Evolutionary conservation across 352 stramenopile species (phyloP).

Genomic region (Globisporangium cystogenes): DNA sequence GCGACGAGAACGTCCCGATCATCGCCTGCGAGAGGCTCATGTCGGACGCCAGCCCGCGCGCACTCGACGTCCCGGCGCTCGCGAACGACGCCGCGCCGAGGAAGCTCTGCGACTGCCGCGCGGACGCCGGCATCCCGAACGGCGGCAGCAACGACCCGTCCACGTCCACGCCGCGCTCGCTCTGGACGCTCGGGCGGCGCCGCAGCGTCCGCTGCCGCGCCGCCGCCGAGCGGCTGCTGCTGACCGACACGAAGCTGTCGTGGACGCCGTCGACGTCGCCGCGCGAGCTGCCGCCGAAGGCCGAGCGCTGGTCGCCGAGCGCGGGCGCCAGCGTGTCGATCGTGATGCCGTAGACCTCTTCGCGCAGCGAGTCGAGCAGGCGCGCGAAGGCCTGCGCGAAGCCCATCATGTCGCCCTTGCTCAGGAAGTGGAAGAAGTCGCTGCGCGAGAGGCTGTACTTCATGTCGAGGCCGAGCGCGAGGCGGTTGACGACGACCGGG

Average conservation of each 20-base stretch:
- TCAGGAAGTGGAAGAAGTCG: constrained; percentile 81
- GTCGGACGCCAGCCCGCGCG: constrained; percentile 39
- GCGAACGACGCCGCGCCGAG: constrained; percentile 18
- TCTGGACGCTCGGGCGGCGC: constrained; percentile 17
- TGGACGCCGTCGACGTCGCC: constrained; percentile 28
- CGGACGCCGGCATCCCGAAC: constrained; percentile 29
- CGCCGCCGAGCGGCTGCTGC: constrained; percentile 9
- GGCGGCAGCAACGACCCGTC: constrained; percentile 11
- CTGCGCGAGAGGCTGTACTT: constrained; percentile 78
- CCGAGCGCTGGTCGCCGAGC: constrained; percentile 21
- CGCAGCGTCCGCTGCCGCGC: neutral
- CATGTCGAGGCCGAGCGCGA: constrained; percentile 64
- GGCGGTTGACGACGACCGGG: constrained; percentile 58
- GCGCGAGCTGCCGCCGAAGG: constrained; percentile 13
- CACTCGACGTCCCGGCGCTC: constrained; percentile 6
- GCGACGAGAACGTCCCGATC: constrained; percentile 65
- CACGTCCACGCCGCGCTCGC: constrained; percentile 19
- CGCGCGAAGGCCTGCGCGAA: constrained; percentile 56
- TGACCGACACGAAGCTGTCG: constrained; percentile 30
- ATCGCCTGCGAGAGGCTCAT: constrained; percentile 71
- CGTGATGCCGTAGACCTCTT: constrained; percentile 67
- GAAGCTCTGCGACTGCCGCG: constrained; percentile 41
- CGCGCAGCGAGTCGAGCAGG: constrained; percentile 47
- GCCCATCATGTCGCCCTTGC: constrained; percentile 70
- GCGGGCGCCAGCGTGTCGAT: constrained; percentile 22